Conservation (phyloP, 176 grass and related monocot genomes). For the Juncus inflexus region DNA sequence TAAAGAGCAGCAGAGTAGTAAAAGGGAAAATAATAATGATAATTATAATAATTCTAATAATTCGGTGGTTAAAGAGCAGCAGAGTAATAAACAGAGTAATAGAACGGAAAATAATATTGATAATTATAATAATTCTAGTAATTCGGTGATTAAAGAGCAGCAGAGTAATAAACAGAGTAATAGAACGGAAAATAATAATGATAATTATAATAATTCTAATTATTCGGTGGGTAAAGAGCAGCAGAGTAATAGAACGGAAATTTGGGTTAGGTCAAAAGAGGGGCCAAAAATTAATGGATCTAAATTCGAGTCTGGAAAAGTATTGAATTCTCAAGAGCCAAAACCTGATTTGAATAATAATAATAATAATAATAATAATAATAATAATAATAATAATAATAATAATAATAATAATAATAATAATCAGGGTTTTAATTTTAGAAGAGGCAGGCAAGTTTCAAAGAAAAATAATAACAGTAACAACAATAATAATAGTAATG, state of each 20-base stretch:
- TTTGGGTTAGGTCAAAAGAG: too few relatives aligned
- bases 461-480: background rate
- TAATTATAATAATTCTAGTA: too few relatives aligned
- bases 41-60: background rate
- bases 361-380: too few relatives aligned
- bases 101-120: too few relatives aligned
- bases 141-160: background rate
- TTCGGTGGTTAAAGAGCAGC: conserved; percentile 17
- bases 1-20: conserved; percentile 20
- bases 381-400: too few relatives aligned
- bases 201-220: background rate
- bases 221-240: conserved; percentile 10
- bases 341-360: too few relatives aligned
- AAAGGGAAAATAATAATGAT: conserved; percentile 25
- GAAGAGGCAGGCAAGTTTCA: background rate
- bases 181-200: conserved; percentile 29
- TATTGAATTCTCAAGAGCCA: too few relatives aligned
- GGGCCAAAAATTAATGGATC: too few relatives aligned
- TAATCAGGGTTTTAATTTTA: too few relatives aligned
- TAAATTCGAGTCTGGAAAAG: too few relatives aligned
- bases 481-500: background rate
- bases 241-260: background rate
- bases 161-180: conserved; percentile 24
- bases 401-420: too few relatives aligned
- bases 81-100: background rate